Evolutionary conservation across 306 rosid species (phyloP).

Genomic region (Citrullus amarus): DNA sequence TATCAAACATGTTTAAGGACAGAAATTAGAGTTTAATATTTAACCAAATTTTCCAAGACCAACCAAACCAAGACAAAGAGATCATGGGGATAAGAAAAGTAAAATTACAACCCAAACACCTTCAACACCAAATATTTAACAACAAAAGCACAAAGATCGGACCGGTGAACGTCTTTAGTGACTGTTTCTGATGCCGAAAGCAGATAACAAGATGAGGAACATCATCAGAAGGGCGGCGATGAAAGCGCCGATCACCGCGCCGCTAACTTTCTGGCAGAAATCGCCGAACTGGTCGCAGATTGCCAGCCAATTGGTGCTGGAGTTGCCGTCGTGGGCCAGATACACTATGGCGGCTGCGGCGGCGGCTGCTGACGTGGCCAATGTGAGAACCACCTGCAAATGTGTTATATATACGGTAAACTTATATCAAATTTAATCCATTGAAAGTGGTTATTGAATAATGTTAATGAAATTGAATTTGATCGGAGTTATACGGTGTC

Average conservation of each 20-base stretch:
- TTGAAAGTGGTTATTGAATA: not conserved
- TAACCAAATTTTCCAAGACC: not conserved
- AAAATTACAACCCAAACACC: not conserved
- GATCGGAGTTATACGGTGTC: constrained; percentile 42
- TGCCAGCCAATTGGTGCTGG: constrained; percentile 72
- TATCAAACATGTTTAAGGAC: not conserved
- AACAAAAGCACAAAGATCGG: not conserved
- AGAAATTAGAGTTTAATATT: not conserved
- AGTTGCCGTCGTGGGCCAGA: constrained; percentile 73
- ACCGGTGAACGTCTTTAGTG: not conserved
- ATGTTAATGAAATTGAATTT: not conserved
- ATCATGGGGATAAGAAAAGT: not conserved
- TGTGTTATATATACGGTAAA: not conserved
- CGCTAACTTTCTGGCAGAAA: constrained; percentile 52
- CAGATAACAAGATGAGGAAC: constrained; percentile 46
- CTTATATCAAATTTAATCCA: not conserved
- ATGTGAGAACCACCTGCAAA: constrained; percentile 55
- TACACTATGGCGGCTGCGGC: constrained; percentile 72
- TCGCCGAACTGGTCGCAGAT: constrained; percentile 69
- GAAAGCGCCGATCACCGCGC: constrained; percentile 57
- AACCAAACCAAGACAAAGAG: not conserved
- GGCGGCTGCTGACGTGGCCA: constrained; percentile 49
- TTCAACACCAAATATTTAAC: not conserved
- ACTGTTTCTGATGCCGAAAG: constrained; percentile 41
- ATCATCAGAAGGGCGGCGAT: constrained; percentile 31